phyloP scores from a whole-genome alignment of 2,329 filamentous ascomycete genomes.

The Fusarium sp. region DNA sequence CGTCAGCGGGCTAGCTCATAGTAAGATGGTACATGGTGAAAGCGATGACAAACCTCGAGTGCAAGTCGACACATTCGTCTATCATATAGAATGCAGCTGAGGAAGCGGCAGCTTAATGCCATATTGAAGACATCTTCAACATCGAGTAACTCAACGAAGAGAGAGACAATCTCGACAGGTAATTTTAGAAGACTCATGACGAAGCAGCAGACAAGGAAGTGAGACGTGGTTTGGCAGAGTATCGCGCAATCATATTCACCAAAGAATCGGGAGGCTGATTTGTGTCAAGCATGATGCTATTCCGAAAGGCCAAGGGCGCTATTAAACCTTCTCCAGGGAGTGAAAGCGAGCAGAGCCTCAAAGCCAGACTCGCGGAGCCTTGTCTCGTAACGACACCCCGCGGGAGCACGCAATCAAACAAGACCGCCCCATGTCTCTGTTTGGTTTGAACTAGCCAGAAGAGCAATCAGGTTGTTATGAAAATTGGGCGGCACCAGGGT shows the following conservation, averaged over 20 bases:
- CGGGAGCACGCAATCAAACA: not conserved
- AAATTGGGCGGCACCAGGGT: not conserved
- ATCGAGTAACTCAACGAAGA: constrained; percentile 65
- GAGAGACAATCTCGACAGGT: constrained; percentile 73
- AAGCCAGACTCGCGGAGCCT: not conserved
- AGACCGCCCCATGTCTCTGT: constrained; percentile 7
- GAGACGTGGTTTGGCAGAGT: not conserved
- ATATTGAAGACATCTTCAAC: constrained; percentile 69
- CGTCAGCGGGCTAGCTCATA: constrained; percentile 33
- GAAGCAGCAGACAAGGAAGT: constrained; percentile 9
- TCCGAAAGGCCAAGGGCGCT: not conserved
- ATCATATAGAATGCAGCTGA: constrained; percentile 63
- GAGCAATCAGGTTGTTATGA: not conserved
- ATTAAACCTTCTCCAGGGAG: constrained; percentile 8
- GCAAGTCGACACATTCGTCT: constrained; percentile 67
- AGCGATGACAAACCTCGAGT: constrained; percentile 63
- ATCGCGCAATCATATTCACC: constrained; percentile 20
- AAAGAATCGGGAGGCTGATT: not conserved
- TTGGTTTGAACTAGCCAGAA: not conserved
- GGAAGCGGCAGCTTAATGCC: constrained; percentile 61
- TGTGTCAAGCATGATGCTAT: constrained; percentile 15
- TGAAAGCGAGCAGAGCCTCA: constrained; percentile 29
- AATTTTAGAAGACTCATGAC: constrained; percentile 58
- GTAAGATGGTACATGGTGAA: not conserved
- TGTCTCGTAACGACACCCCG: not conserved